A percentile compares a stretch with the other conserved stretches of the same genome.
phyloP scores from a whole-genome alignment of 2,329 filamentous ascomycete genomes.

The Raffaelea arxii region DNA sequence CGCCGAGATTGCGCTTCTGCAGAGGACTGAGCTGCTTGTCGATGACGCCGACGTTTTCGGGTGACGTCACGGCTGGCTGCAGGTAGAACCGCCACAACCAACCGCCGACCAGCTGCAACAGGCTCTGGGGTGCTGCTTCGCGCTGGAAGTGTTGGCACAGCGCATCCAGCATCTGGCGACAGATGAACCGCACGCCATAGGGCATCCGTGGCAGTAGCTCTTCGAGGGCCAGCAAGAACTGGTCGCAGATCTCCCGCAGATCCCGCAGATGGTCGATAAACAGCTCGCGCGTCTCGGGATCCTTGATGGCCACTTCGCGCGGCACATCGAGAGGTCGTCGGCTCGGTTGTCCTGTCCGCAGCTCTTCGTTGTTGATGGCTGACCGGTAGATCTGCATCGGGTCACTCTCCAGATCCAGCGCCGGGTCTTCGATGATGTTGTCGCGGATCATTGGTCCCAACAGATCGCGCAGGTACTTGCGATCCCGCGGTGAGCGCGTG shows the following conservation, averaged over 20 bases:
- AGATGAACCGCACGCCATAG: constrained; percentile 82
- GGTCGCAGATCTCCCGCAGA: constrained; percentile 86
- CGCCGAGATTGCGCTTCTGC: constrained; percentile 83
- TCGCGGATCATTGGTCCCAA: constrained; percentile 78
- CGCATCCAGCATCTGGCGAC: constrained; percentile 73
- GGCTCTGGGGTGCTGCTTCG: constrained; percentile 64
- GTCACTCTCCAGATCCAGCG: constrained; percentile 88
- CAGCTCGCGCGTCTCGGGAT: constrained; percentile 80
- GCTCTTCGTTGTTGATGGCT: constrained; percentile 93
- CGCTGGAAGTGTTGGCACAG: constrained; percentile 68
- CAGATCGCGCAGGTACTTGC: constrained; percentile 83
- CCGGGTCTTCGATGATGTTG: constrained; percentile 86
- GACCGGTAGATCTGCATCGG: constrained; percentile 95
- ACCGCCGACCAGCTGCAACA: constrained; percentile 76
- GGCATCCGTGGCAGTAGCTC: constrained; percentile 82
- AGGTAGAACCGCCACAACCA: constrained; percentile 96
- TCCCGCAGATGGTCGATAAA: constrained; percentile 95
- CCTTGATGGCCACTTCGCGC: constrained; percentile 88
- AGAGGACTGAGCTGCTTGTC: constrained; percentile 82
- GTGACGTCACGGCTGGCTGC: constrained; percentile 77
- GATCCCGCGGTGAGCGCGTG: constrained; percentile 79
- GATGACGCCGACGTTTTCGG: constrained; percentile 86
- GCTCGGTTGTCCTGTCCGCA: constrained; percentile 80
- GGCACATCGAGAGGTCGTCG: constrained; percentile 74
- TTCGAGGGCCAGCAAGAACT: constrained; percentile 74